Percentiles rank a stretch among this genome's conserved stretches.
Conservation (phyloP, 805 yeast species). For the Pichia insulana region DNA sequence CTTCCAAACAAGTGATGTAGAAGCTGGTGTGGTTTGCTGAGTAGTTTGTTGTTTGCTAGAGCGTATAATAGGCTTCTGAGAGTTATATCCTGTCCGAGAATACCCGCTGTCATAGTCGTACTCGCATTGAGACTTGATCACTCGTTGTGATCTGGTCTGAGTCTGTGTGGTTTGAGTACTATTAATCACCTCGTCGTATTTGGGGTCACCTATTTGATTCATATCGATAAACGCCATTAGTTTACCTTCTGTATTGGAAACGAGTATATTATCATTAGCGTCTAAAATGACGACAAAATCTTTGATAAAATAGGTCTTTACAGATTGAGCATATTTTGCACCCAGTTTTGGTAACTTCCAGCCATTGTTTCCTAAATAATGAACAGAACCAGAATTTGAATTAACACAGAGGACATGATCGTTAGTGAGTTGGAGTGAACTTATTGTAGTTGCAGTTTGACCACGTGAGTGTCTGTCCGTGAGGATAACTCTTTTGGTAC, state of each 20-base stretch:
- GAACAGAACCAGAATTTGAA: conserved; percentile 41
- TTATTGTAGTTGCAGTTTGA: conserved; percentile 47
- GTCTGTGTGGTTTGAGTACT: too few species aligned
- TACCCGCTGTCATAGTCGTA: too few species aligned
- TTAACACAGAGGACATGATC: neutral
- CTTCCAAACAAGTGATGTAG: too few species aligned
- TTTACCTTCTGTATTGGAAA: conserved; percentile 15
- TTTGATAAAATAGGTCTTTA: conserved; percentile 1
- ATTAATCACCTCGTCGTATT: too few species aligned
- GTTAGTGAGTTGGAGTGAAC: conserved; percentile 26
- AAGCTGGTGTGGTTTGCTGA: too few species aligned
- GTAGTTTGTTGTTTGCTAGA: too few species aligned
- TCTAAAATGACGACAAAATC: conserved; percentile 18
- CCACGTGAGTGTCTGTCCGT: conserved; percentile 56
- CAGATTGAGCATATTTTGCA: conserved; percentile 13
- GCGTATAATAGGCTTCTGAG: too few species aligned
- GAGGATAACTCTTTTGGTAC: conserved; percentile 41
- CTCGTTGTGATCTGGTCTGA: too few species aligned
- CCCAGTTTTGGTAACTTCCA: conserved; percentile 24
- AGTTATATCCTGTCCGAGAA: too few species aligned
- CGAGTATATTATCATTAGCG: conserved; percentile 18
- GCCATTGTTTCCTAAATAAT: conserved; percentile 41
- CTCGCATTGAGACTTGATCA: too few species aligned
- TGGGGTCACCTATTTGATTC: too few species aligned
- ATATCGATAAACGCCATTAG: conserved; percentile 4